Evolutionary conservation across 164 flowering plant genomes (phyloP).

Genomic region (Tetracentron sinense): DNA sequence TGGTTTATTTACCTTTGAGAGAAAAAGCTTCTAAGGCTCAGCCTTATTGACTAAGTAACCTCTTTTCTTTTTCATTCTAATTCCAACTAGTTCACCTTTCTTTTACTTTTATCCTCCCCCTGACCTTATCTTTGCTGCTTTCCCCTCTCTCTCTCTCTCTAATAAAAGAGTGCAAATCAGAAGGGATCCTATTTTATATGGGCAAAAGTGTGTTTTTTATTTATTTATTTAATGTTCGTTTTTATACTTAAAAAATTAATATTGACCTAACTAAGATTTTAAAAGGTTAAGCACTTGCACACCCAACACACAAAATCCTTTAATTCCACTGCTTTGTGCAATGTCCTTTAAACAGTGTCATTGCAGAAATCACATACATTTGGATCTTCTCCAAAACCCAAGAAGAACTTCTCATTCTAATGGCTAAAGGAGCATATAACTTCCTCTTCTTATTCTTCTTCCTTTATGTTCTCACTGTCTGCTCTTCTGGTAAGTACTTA

Average conservation of each 20-base stretch:
- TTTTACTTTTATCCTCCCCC: slow-evolving; percentile 7
- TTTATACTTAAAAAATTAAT: no score
- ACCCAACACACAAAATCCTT: no score
- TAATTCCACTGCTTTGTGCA: slow-evolving; percentile 11
- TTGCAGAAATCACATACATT: slow-evolving; percentile 18
- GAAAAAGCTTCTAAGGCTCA: slow-evolving; percentile 13
- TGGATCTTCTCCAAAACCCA: slow-evolving; percentile 18
- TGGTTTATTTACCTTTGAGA: no score
- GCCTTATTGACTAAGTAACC: slow-evolving; percentile 54
- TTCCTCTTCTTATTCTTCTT: slow-evolving; percentile 30
- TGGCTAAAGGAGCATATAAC: slow-evolving; percentile 20
- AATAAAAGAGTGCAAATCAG: no score
- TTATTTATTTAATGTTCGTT: no score
- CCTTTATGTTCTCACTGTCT: slow-evolving; percentile 25
- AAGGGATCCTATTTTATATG: no score
- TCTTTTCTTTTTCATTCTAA: slow-evolving; percentile 24
- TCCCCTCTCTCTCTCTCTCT: background rate
- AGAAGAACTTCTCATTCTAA: no score
- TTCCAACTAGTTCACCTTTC: no score
- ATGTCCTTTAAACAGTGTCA: slow-evolving; percentile 15
- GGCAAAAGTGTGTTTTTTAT: no score
- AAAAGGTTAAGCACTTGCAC: no score
- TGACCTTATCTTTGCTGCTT: slow-evolving; percentile 2
- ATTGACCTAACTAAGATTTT: no score
- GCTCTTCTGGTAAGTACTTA: slow-evolving; percentile 46